Evolutionary conservation across 2,329 filamentous ascomycete genomes (phyloP).

Genomic region (Aspergillus sp.): DNA sequence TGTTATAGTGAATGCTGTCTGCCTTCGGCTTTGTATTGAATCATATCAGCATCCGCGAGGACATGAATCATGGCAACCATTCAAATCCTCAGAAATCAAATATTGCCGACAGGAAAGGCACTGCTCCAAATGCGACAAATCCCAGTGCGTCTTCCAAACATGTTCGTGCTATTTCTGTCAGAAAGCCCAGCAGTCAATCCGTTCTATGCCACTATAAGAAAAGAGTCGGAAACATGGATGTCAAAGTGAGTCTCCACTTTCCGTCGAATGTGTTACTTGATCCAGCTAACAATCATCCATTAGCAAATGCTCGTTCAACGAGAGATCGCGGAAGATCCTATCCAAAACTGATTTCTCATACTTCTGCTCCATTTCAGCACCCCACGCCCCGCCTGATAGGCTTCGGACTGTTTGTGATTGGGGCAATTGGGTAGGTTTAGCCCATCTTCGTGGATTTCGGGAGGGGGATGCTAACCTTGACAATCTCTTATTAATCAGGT

Average conservation of each 20-base stretch:
- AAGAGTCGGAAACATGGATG: constrained; percentile 26
- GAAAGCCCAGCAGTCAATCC: constrained; percentile 22
- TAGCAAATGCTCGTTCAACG: too few relatives aligned
- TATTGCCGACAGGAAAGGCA: constrained; percentile 9
- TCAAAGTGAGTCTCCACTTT: constrained; percentile 19
- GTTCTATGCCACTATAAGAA: constrained; percentile 22
- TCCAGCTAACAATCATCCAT: too few relatives aligned
- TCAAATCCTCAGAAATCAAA: too few relatives aligned
- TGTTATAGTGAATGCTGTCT: neutral
- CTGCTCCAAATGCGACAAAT: neutral
- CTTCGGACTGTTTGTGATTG: constrained; percentile 28
- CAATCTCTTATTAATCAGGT: neutral
- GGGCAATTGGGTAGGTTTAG: neutral
- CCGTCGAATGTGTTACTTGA: constrained; percentile 13
- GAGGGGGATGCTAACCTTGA: too few relatives aligned
- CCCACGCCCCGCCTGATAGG: constrained; percentile 21
- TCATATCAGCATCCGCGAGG: too few relatives aligned
- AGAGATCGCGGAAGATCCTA: too few relatives aligned
- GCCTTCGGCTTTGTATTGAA: constrained; percentile 9
- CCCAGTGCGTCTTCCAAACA: constrained; percentile 22
- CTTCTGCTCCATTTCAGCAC: constrained; percentile 11
- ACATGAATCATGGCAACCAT: too few relatives aligned
- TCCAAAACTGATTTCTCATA: too few relatives aligned
- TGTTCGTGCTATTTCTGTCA: constrained; percentile 31
- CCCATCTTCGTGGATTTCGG: too few relatives aligned